A percentile compares a stretch with the other conserved stretches of the same genome.
Evolutionary conservation across 2,329 filamentous ascomycete genomes (phyloP).

Genomic region (Pseudogymnoascus pannorum): DNA sequence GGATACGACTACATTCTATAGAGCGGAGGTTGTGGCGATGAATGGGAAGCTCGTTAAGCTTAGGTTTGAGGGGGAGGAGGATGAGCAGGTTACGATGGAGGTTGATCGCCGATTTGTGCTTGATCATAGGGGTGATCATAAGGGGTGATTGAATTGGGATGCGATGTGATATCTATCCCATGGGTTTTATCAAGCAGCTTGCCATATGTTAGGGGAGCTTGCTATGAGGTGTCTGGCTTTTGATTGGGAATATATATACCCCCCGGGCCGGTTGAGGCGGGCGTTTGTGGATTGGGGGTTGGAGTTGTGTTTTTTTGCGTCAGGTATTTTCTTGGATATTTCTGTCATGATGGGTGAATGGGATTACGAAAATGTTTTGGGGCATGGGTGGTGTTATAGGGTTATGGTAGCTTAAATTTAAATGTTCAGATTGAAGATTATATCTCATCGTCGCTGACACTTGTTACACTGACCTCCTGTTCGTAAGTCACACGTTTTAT

Average conservation of each 20-base stretch:
- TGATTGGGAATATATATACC: constrained; percentile 4
- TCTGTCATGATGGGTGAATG: neutral
- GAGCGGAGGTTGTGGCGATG: constrained; percentile 71
- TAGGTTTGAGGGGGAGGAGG: constrained; percentile 75
- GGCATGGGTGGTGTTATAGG: neutral
- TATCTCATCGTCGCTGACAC: no score
- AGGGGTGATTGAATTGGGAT: neutral
- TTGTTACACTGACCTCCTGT: neutral
- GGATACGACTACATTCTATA: constrained; percentile 79
- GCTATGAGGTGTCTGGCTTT: neutral
- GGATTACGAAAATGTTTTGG: neutral
- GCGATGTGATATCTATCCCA: no score
- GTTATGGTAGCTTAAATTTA: neutral
- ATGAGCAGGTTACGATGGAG: constrained; percentile 63
- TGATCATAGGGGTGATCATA: constrained; percentile 49
- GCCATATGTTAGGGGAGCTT: neutral
- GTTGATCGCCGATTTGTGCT: constrained; percentile 71
- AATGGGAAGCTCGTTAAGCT: constrained; percentile 52
- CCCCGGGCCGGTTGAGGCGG: neutral
- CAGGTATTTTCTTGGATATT: no score
- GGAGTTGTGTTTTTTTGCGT: neutral
- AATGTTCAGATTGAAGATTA: no score
- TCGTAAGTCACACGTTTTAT: neutral
- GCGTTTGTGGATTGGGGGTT: neutral
- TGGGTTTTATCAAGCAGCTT: neutral